Conservation (phyloP, 1,284 basidiomycete genomes). For the Ganoderma boninense region DNA sequence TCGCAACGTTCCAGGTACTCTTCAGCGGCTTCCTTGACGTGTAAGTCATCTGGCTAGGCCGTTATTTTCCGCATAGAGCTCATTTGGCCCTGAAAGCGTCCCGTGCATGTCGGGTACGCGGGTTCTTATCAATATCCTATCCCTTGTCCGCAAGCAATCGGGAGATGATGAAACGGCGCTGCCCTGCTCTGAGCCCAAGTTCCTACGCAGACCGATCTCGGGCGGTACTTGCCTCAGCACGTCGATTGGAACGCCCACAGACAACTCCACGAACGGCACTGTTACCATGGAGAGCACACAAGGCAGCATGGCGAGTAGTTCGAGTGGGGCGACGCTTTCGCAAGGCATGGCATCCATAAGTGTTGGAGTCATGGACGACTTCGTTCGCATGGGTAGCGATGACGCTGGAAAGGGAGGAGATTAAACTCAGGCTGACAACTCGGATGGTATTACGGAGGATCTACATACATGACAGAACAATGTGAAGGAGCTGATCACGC, state of each 20-base stretch:
- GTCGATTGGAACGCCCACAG: neutral
- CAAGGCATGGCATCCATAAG: neutral
- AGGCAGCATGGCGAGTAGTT: neutral
- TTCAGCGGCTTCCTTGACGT: constrained; percentile 18
- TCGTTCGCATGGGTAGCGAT: neutral
- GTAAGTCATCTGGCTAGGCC: neutral
- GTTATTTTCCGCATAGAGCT: neutral
- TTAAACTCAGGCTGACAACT: neutral
- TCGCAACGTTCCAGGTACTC: constrained; percentile 7
- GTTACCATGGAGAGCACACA: neutral
- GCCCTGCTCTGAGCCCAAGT: constrained; percentile 10
- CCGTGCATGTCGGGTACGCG: constrained; percentile 19
- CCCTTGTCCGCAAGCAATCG: constrained; percentile 3
- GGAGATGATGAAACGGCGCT: neutral
- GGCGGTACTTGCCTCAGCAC: neutral
- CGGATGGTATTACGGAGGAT: neutral
- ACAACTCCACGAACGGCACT: neutral
- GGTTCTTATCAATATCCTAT: constrained; percentile 19
- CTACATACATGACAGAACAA: neutral
- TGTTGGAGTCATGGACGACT: neutral
- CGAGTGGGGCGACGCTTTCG: constrained; percentile 6
- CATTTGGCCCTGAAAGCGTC: neutral
- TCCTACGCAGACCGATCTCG: neutral
- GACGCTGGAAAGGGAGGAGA: neutral
- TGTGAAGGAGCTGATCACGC: neutral